Percentiles rank a stretch among this genome's conserved stretches.
Conservation (phyloP, 257 asterid species). For the Nicotiana otophora region DNA sequence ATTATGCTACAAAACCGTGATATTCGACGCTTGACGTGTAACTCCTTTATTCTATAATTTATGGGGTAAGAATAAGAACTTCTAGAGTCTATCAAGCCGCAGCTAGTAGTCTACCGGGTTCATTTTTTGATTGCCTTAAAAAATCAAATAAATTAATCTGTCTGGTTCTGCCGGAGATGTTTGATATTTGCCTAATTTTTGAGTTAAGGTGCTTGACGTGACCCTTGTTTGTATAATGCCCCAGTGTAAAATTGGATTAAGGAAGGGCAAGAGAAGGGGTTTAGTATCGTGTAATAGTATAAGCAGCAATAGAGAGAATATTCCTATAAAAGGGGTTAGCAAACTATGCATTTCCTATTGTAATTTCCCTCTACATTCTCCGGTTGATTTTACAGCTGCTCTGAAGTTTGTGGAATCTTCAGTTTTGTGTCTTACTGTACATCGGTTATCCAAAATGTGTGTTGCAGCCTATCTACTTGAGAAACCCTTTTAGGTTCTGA, state of each 20-base stretch:
- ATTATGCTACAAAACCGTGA: not conserved
- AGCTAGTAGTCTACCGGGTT: not conserved
- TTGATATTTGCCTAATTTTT: not conserved
- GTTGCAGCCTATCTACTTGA: not conserved
- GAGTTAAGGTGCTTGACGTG: not conserved
- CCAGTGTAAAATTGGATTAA: not conserved
- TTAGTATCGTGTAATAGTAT: not conserved
- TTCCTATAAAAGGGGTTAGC: not conserved
- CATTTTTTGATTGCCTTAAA: too few relatives aligned
- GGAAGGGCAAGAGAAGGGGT: not conserved
- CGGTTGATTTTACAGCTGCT: not conserved
- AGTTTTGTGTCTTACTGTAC: not conserved
- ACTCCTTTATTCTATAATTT: not conserved
- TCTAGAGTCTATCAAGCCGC: constrained; percentile 1
- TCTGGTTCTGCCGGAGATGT: not conserved
- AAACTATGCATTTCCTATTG: not conserved
- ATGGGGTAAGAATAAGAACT: not conserved
- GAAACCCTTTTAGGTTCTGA: not conserved
- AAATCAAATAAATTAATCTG: too few relatives aligned
- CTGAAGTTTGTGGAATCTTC: constrained; percentile 6
- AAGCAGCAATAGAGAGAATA: not conserved
- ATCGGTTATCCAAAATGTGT: not conserved
- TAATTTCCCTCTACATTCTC: not conserved
- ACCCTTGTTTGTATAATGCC: not conserved
- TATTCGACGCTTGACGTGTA: not conserved